A percentile compares a stretch with the other conserved stretches of the same genome.
Evolutionary conservation across 768 basidiomycete species (phyloP).

Genomic region (Mycena galericulata): DNA sequence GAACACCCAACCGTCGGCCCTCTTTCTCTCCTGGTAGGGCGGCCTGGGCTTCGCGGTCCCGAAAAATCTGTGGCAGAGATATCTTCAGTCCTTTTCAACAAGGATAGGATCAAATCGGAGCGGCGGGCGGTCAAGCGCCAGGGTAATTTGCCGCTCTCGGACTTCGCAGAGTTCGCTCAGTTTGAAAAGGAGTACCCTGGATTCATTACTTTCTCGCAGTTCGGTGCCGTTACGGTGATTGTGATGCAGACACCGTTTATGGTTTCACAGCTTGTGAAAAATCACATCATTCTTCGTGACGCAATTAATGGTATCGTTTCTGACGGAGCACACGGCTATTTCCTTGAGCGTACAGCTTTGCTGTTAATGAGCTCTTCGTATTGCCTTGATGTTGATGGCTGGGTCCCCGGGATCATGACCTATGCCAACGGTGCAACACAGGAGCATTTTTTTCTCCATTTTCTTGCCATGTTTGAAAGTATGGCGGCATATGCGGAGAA

Average conservation of each 20-base stretch:
- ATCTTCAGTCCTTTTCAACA: constrained; percentile 32
- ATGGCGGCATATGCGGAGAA: constrained; percentile 39
- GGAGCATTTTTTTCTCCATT: constrained; percentile 48
- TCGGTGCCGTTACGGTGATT: constrained; percentile 33
- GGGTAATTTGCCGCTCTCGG: neutral
- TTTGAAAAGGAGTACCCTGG: constrained; percentile 23
- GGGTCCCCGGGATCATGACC: constrained; percentile 48
- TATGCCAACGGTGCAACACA: constrained; percentile 47
- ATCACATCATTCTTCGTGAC: neutral
- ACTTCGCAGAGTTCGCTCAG: constrained; percentile 8
- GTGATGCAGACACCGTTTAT: constrained; percentile 36
- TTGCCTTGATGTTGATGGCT: constrained; percentile 39
- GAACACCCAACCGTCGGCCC: constrained; percentile 18
- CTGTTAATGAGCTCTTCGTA: constrained; percentile 47
- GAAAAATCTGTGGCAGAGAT: constrained; percentile 39
- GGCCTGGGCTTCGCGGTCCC: constrained; percentile 35
- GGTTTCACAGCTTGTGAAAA: constrained; percentile 30
- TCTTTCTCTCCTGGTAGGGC: constrained; percentile 30
- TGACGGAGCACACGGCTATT: constrained; percentile 51
- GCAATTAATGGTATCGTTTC: constrained; percentile 49
- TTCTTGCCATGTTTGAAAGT: constrained; percentile 43
- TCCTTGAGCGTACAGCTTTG: constrained; percentile 38
- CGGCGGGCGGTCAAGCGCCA: constrained; percentile 17
- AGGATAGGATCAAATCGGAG: constrained; percentile 34
- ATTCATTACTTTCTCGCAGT: constrained; percentile 18